phyloP scores from a whole-genome alignment of 306 rosid species.

The Lathyrus aphaca region DNA sequence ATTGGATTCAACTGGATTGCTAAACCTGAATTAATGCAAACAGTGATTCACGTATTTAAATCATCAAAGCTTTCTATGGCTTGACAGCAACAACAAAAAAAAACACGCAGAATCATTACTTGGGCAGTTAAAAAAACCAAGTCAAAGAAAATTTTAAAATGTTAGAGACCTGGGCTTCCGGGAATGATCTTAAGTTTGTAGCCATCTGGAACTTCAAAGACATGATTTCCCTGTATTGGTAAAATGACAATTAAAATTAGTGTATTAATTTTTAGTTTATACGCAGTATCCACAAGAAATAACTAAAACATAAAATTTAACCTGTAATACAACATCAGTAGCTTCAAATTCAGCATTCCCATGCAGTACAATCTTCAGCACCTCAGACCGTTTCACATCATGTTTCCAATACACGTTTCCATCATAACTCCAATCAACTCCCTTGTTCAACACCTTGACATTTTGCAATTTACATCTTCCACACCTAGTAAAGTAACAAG shows the following conservation, averaged over 20 bases:
- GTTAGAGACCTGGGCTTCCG: conserved; percentile 61
- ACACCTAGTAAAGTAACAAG: conserved; percentile 64
- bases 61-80: conserved; percentile 19
- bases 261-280: conserved; percentile 26
- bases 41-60: background rate
- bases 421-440: conserved; percentile 73
- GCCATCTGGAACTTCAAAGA: conserved; percentile 89
- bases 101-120: conserved; percentile 1
- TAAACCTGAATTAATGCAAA: conserved; percentile 54
- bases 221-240: conserved; percentile 77
- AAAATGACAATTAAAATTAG: conserved; percentile 36
- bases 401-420: conserved; percentile 86
- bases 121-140: conserved; percentile 10
- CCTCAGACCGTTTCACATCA: conserved; percentile 67
- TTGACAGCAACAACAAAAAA: conserved; percentile 15
- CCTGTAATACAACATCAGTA: conserved; percentile 75
- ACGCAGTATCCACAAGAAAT: conserved; percentile 24
- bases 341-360: conserved; percentile 99
- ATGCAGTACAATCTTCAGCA: conserved; percentile 68
- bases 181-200: conserved; percentile 65
- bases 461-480: conserved; percentile 91
- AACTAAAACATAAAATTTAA: conserved; percentile 39
- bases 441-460: conserved; percentile 77
- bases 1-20: conserved; percentile 58
- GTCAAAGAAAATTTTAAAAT: conserved; percentile 15